Conservation (phyloP, 1,284 basidiomycete genomes). For the Phlebopus sp. region DNA sequence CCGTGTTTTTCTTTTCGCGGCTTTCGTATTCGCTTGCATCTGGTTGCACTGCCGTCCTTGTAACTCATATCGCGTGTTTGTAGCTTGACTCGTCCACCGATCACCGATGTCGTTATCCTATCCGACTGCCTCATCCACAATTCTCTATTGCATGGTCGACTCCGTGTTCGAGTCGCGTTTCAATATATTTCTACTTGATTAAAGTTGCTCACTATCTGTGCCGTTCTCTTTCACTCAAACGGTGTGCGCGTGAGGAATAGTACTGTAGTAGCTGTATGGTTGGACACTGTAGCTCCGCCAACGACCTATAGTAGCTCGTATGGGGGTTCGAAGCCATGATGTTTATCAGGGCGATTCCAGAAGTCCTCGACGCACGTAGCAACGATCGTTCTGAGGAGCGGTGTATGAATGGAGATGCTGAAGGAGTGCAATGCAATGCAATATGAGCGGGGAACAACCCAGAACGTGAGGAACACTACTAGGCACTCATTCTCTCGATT, state of each 20-base stretch:
- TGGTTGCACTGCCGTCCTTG: conserved; percentile 13
- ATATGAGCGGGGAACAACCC: background rate
- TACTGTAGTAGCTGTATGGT: background rate
- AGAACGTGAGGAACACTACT: too few relatives aligned
- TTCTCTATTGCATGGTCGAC: background rate
- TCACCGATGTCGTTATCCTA: background rate
- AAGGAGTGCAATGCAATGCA: background rate
- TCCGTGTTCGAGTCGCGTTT: background rate
- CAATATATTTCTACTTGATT: conserved; percentile 7
- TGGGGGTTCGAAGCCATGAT: background rate
- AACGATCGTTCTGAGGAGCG: too few relatives aligned
- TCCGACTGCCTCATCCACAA: background rate
- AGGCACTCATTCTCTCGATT: too few relatives aligned
- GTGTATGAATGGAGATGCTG: too few relatives aligned
- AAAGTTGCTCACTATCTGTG: too few relatives aligned
- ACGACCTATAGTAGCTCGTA: background rate
- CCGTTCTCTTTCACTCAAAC: background rate
- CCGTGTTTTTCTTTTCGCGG: conserved; percentile 1
- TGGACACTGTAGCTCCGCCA: background rate
- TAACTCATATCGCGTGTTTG: conserved; percentile 16
- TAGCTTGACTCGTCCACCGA: conserved; percentile 12
- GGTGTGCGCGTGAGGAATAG: background rate
- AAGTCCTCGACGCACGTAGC: too few relatives aligned
- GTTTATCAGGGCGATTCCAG: background rate
- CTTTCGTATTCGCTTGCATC: conserved; percentile 7